phyloP scores from a whole-genome alignment of 495 filamentous ascomycete species.

The Neurospora sp. region DNA sequence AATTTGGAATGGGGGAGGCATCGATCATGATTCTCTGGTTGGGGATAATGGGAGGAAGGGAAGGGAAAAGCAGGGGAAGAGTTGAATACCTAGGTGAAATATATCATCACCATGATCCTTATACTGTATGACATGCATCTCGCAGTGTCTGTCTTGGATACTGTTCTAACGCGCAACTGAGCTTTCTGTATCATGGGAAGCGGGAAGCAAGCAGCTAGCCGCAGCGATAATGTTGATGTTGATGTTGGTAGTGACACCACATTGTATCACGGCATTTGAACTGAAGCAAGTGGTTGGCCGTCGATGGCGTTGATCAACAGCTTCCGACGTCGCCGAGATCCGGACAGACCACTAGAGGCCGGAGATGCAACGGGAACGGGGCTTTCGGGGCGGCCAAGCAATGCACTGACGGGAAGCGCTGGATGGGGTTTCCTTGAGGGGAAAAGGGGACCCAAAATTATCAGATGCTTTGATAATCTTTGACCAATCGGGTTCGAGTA shows the following conservation, averaged over 20 bases:
- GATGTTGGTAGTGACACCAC: neutral
- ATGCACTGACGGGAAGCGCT: neutral
- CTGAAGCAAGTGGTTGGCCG: neutral
- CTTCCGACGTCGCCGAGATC: neutral
- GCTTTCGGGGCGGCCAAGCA: neutral
- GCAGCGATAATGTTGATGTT: neutral
- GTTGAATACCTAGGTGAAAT: neutral
- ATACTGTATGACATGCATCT: neutral
- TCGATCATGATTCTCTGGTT: neutral
- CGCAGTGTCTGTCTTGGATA: neutral
- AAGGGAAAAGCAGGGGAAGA: neutral
- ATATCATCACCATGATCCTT: neutral
- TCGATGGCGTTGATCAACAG: neutral
- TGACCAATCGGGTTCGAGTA: conserved; percentile 8
- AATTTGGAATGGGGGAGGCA: neutral
- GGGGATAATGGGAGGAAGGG: neutral
- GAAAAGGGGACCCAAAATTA: neutral
- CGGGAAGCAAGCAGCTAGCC: neutral
- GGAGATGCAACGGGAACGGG: neutral
- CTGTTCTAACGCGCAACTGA: neutral
- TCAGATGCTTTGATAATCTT: conserved; percentile 25
- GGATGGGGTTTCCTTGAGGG: neutral
- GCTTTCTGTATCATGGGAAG: neutral
- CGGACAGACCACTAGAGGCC: neutral
- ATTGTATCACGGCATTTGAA: neutral